Conservation (phyloP, 106 monocot genomes). For the Allium sativum region DNA sequence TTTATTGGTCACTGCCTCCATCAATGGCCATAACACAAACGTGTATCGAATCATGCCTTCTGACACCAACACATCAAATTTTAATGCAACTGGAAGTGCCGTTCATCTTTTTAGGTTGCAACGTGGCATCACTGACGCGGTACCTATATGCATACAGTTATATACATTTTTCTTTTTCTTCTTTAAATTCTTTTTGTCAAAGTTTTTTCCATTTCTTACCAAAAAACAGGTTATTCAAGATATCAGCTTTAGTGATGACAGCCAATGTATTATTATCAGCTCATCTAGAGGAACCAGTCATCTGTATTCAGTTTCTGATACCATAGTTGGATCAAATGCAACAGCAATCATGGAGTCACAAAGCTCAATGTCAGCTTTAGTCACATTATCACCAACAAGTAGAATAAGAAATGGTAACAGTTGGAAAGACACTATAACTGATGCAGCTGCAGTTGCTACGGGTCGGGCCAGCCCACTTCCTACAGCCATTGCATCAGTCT, state of each 20-base stretch:
- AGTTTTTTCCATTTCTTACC: constrained; percentile 1
- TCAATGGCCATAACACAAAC: constrained; percentile 86
- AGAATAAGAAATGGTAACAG: constrained; percentile 85
- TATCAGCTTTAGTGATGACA: constrained; percentile 90
- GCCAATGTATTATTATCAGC: constrained; percentile 88
- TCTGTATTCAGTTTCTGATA: constrained; percentile 57
- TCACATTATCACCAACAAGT: constrained; percentile 61
- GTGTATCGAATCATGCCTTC: constrained; percentile 67
- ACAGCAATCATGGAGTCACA: constrained; percentile 1
- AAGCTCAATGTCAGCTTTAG: constrained; percentile 8
- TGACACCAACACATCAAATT: constrained; percentile 20
- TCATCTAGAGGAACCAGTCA: constrained; percentile 95
- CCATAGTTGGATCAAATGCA: constrained; percentile 11
- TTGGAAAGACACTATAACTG: constrained; percentile 73
- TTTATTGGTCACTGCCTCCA: constrained; percentile 77
- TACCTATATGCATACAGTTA: constrained; percentile 16
- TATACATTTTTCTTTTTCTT: background rate
- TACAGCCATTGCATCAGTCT: constrained; percentile 81
- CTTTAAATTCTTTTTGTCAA: background rate
- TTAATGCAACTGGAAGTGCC: constrained; percentile 36
- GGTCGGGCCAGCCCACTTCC: constrained; percentile 55
- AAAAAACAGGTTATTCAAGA: constrained; percentile 80
- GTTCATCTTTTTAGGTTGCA: constrained; percentile 89
- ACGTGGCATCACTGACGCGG: constrained; percentile 95
- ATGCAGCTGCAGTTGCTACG: constrained; percentile 73